Evolutionary conservation across 345 rosid genomes (phyloP), one percentile per base, ranked within the genome.

Genomic region (Pistacia atlantica): DNA sequence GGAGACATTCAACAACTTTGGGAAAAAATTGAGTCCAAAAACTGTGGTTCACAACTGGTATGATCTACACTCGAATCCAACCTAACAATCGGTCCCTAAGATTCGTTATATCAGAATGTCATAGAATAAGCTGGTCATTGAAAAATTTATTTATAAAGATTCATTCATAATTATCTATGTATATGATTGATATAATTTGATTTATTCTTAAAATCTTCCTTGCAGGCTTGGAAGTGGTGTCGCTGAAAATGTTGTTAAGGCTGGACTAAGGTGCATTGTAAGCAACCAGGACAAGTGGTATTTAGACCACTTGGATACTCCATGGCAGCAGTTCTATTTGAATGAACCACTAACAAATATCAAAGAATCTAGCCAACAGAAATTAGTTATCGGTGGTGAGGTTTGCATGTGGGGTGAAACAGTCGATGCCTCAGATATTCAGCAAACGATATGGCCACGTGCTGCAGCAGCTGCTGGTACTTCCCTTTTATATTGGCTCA

Each of bases 391-490:
- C 45, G 97, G 97, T 38, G 93, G 97, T 16, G 91, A 92, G 78
- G 97, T 90, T 49, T 92, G 97, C 79, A 89, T 89, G 91, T 92
- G 94, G 97, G 97, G 92, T 38, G 94, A 90, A 84, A 37, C 28
- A 60, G 68, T 85, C 67, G 92, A 88, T 77, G 89, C 76, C 55
- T 92, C 97, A 11, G 87, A 90, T 73, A 87, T 92, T 78, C 78
- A 90, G 59, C 92, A 92, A 85, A 92, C 94, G 54, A 90, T 92
- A 78, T 92, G 97, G 97, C 97, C 97, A 69, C 92, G 92, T 2
- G 97, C 94, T 51, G 94, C 91, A 17, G 97, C 94, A 63, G 94
- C 92, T 51, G 97, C 97, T 72, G 96, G 93, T 91, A 86, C 68
- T 56, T 72, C 37, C 42, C 14, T 10, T 45, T 11, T 56, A 20